Base-by-base conservation (phyloP, 2,329 filamentous ascomycete genomes). In the Teratosphaeria pseudoeucalypti region DNA sequence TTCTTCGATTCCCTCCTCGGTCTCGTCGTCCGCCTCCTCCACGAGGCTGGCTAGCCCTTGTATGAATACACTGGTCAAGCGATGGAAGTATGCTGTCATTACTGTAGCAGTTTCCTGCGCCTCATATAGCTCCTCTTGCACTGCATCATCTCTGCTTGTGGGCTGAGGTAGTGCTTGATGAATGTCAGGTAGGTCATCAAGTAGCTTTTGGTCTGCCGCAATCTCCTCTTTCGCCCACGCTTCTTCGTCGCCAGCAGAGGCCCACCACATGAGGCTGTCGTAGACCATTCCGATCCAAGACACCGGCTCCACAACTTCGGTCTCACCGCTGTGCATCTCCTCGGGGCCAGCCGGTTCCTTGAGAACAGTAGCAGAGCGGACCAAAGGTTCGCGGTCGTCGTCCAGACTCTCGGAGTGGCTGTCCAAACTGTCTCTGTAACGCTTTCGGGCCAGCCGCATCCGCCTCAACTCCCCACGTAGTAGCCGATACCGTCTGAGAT, bases 251-350 rank as follows among this genome's bases (percentile, higher is more conserved):
- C 89, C 89, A 0, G 89, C 88, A 16, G 86, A 90, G 2, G 89
- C 89, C 89, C 90, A 94, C 89, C 89, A 94, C 82, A 92, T 90
- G 76, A 92, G 92, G 27, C 87, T 86, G 58, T 83, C 84, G 74
- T 92, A 94, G 5, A 89, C 89, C 29, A 92, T 81, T 1, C 87
- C 85, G 0, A 87, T 80, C 89, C 84, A 86, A 0, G 81, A 81
- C 43, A 79, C 71, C 2, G 82, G 78, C 65, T 86, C 82, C 9
- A 83, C 78, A 1, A 82, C 62, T 11, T 71, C 65, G 16, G 59
- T 56, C 47, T 69, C 69, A 58, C 63, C 65, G 19, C 57, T 47
- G n/a, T 34, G 26, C 43, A 56, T 53, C 16, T 43, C 55, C 19
- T 58, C 47, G 12, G 55, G 14, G 3, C 19, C 19, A 6, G 55